Evolutionary conservation across 2,329 filamentous ascomycete species (phyloP).

Genomic region (Colletotrichum euphorbiae): DNA sequence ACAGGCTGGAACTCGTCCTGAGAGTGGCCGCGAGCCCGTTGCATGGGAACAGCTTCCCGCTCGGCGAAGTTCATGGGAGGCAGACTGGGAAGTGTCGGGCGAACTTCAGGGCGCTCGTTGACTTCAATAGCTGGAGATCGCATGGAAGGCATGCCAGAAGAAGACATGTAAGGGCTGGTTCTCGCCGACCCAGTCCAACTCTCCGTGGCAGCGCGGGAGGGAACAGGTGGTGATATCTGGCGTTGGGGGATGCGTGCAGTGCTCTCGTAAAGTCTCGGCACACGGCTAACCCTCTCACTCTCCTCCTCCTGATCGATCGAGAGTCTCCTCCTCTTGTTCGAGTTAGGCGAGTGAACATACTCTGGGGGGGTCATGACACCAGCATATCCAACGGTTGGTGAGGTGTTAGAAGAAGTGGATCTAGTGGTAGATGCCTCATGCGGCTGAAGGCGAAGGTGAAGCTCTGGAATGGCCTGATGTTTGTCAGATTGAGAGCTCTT

Average conservation of each 20-base stretch:
- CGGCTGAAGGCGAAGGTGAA: conserved; percentile 51
- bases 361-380: conserved; percentile 55
- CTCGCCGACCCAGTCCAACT: conserved; percentile 51
- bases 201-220: conserved; percentile 46
- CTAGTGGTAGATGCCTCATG: conserved; percentile 47
- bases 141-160: conserved; percentile 47
- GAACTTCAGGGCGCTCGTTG: conserved; percentile 50
- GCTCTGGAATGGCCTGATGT: conserved; percentile 58
- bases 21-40: conserved; percentile 48
- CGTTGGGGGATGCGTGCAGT: conserved; percentile 48
- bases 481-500: conserved; percentile 28
- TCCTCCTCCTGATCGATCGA: conserved; percentile 57
- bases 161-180: conserved; percentile 51
- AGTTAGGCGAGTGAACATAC: conserved; percentile 62
- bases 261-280: conserved; percentile 60
- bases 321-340: conserved; percentile 60
- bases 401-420: conserved; percentile 49
- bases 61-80: conserved; percentile 53
- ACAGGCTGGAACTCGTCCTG: conserved; percentile 52
- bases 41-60: conserved; percentile 47
- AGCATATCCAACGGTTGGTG: conserved; percentile 48
- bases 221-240: conserved; percentile 51
- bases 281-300: conserved; percentile 54
- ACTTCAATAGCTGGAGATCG: conserved; percentile 48
- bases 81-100: conserved; percentile 55